These are phyloP conservation scores for Epichloe hybrida DNA, from an alignment of 2,329 filamentous ascomycete genomes.

Conservation along the genomic window DNA sequence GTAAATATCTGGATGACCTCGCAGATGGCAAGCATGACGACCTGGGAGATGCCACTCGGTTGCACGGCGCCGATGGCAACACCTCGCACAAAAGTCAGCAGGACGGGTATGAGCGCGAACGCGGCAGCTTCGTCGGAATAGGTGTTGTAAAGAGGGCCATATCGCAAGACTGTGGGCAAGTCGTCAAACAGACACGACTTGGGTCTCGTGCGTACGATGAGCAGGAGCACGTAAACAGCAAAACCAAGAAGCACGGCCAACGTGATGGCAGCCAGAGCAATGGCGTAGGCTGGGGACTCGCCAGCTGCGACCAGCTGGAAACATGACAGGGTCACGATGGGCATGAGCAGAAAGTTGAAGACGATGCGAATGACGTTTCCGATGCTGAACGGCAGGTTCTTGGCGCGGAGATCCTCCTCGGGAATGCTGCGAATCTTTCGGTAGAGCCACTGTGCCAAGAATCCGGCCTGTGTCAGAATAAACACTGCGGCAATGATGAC, in stretches of 20 bases:
- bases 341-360: conserved; percentile 85
- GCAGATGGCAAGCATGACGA: conserved; percentile 84
- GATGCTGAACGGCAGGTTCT: conserved; percentile 78
- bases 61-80: conserved; percentile 89
- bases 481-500: conserved; percentile 58
- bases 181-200: conserved; percentile 87
- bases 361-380: conserved; percentile 73
- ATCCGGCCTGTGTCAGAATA: conserved; percentile 61
- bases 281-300: conserved; percentile 53
- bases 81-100: conserved; percentile 74
- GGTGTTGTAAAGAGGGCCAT: conserved; percentile 92
- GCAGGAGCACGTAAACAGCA: conserved; percentile 62
- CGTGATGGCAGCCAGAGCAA: conserved; percentile 62
- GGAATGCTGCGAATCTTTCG: conserved; percentile 56
- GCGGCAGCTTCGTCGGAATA: conserved; percentile 87
- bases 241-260: conserved; percentile 61
- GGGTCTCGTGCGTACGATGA: conserved; percentile 70
- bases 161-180: conserved; percentile 73
- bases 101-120: conserved; percentile 76
- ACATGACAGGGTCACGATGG: conserved; percentile 72
- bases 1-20: conserved; percentile 85
- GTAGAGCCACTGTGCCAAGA: conserved; percentile 62
- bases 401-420: conserved; percentile 78
- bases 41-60: conserved; percentile 81
- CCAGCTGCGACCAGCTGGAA: conserved; percentile 76